phyloP scores from a whole-genome alignment of 31 red algal genomes.

The Asparagopsis taxiformis region DNA sequence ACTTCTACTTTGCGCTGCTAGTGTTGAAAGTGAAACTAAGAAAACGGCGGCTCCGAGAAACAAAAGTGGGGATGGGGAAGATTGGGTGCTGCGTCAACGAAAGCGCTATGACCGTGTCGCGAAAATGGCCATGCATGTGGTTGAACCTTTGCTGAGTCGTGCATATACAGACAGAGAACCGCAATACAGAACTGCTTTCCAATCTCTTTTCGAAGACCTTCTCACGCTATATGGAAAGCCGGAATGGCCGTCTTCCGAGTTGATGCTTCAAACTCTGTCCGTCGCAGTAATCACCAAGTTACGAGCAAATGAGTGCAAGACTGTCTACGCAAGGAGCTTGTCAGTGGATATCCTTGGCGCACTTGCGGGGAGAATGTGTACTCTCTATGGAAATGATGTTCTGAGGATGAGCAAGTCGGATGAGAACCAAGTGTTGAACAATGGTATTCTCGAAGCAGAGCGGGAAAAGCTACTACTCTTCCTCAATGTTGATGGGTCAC shows the following conservation, averaged over 20 bases:
- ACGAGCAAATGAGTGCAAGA: conserved; percentile 24
- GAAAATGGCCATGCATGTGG: conserved; percentile 40
- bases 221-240: conserved; percentile 53
- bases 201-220: conserved; percentile 58
- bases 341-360: conserved; percentile 51
- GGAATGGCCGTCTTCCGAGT: conserved; percentile 77
- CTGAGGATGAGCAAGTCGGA: conserved; percentile 7
- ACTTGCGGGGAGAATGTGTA: conserved; percentile 48
- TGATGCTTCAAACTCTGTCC: conserved; percentile 66
- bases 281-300: conserved; percentile 54
- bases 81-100: neutral
- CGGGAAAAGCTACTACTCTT: conserved; percentile 41
- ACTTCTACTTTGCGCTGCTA: conserved; percentile 43
- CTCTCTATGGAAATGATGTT: conserved; percentile 43
- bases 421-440: no score
- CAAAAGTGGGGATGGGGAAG: neutral
- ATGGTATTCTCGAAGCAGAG: conserved; percentile 8
- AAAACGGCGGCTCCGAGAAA: neutral
- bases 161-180: conserved; percentile 36
- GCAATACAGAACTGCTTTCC: conserved; percentile 44
- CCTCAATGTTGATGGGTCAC: conserved; percentile 22
- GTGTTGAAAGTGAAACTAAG: conserved; percentile 21
- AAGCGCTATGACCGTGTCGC: conserved; percentile 41
- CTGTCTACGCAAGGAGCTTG: conserved; percentile 13
- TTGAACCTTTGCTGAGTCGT: conserved; percentile 33